Evolutionary conservation across 2,329 filamentous ascomycete genomes (phyloP).

Genomic region (Rhinocladiella mackenziei): DNA sequence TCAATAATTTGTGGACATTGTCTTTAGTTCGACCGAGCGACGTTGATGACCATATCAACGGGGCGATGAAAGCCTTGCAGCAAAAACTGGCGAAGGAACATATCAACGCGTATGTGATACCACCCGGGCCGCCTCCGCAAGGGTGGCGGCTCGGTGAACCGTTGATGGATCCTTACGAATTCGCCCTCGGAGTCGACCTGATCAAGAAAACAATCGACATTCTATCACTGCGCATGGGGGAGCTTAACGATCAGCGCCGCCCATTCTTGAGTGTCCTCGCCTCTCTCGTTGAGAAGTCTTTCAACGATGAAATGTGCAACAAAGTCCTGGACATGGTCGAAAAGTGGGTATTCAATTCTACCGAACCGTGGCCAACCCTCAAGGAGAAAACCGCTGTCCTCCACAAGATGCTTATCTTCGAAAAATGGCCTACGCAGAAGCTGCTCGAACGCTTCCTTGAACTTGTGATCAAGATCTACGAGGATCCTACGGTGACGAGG

Average conservation of each 20-base stretch:
- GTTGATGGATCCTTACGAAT: slow-evolving; percentile 66
- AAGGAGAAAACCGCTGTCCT: slow-evolving; percentile 99
- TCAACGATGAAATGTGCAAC: slow-evolving; percentile 78
- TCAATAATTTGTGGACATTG: slow-evolving; percentile 91
- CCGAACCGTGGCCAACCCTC: slow-evolving; percentile 90
- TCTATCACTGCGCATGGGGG: slow-evolving; percentile 86
- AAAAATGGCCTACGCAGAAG: slow-evolving; percentile 74
- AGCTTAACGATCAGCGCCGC: slow-evolving; percentile 80
- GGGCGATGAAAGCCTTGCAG: slow-evolving; percentile 90
- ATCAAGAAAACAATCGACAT: slow-evolving; percentile 96
- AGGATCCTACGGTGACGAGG: slow-evolving; percentile 90
- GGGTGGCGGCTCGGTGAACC: slow-evolving; percentile 41
- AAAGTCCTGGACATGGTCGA: slow-evolving; percentile 94
- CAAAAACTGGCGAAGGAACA: slow-evolving; percentile 90
- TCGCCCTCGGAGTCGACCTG: slow-evolving; percentile 82
- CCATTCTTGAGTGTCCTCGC: slow-evolving; percentile 94
- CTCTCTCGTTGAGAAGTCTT: slow-evolving; percentile 90
- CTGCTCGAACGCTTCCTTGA: slow-evolving; percentile 92
- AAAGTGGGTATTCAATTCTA: slow-evolving; percentile 90
- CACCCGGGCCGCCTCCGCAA: slow-evolving; percentile 34
- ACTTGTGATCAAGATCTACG: slow-evolving; percentile 95
- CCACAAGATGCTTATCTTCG: slow-evolving; percentile 98
- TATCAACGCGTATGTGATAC: slow-evolving; percentile 63
- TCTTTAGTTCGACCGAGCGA: slow-evolving; percentile 78
- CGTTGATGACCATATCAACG: slow-evolving; percentile 82